Evolutionary conservation across 768 basidiomycete genomes (phyloP).

Genomic region (Russula brevipes): DNA sequence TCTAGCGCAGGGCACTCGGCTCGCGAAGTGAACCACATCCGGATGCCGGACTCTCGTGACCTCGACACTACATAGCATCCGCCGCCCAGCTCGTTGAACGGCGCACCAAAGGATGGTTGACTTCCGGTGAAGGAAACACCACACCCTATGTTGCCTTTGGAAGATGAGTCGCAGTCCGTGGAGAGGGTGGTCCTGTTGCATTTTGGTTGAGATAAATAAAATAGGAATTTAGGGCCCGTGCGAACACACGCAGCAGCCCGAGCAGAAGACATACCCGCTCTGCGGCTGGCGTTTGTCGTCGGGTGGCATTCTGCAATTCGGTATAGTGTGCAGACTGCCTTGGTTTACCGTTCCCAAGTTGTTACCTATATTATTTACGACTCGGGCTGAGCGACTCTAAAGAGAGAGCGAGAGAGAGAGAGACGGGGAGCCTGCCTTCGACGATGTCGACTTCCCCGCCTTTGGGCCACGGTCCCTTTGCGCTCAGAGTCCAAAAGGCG

Average conservation of each 20-base stretch:
- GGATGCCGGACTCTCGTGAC: conserved; percentile 40
- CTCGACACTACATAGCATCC: conserved; percentile 57
- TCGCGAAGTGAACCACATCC: conserved; percentile 60
- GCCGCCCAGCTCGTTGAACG: conserved; percentile 50
- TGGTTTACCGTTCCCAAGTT: conserved; percentile 44
- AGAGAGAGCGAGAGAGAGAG: no score
- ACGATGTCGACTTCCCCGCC: conserved; percentile 62
- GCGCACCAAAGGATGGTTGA: conserved; percentile 40
- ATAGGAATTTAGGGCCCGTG: not conserved
- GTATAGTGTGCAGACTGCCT: conserved; percentile 50
- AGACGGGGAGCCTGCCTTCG: conserved; percentile 38
- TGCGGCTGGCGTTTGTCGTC: conserved; percentile 30
- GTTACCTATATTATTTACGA: conserved; percentile 37
- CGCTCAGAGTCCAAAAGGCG: conserved; percentile 56
- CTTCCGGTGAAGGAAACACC: conserved; percentile 41
- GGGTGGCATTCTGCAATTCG: conserved; percentile 43
- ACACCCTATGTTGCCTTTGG: conserved; percentile 58
- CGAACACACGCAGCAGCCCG: not conserved
- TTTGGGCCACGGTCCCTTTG: conserved; percentile 49
- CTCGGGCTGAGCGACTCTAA: not conserved
- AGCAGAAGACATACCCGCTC: conserved; percentile 41
- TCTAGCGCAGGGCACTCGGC: no score
- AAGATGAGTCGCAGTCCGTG: conserved; percentile 44
- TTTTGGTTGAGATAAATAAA: conserved; percentile 28
- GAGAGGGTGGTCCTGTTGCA: no score